These are phyloP conservation scores for Colletotrichum sp. DNA, from an alignment of 2,329 filamentous ascomycete species.

Conservation along the genomic window DNA sequence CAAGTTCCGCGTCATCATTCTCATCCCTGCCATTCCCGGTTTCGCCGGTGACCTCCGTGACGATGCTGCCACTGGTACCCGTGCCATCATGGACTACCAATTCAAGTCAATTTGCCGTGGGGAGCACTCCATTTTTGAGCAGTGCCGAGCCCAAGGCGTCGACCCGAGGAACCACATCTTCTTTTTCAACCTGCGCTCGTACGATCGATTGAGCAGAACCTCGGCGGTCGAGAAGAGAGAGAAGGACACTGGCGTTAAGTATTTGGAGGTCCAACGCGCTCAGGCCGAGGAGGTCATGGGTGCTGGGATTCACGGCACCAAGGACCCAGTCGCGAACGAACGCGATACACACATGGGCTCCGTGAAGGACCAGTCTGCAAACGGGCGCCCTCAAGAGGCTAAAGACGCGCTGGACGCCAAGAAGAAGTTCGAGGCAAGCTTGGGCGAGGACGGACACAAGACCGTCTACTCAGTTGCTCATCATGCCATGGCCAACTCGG, in stretches of 20 bases:
- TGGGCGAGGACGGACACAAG: slow-evolving; percentile 38
- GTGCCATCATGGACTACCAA: slow-evolving; percentile 98
- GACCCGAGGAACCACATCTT: slow-evolving; percentile 85
- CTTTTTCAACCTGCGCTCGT: slow-evolving; percentile 91
- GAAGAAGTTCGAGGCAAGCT: slow-evolving; percentile 56
- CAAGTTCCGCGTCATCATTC: slow-evolving; percentile 88
- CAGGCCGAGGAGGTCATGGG: slow-evolving; percentile 90
- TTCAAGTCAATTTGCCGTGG: slow-evolving; percentile 96
- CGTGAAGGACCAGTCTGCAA: slow-evolving; percentile 35
- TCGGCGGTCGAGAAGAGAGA: slow-evolving; percentile 76
- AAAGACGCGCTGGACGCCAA: slow-evolving; percentile 52
- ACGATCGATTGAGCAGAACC: slow-evolving; percentile 89
- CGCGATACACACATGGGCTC: slow-evolving; percentile 55
- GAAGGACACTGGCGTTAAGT: slow-evolving; percentile 80
- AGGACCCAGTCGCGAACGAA: slow-evolving; percentile 47
- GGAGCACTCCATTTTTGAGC: slow-evolving; percentile 87
- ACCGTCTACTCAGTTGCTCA: slow-evolving; percentile 66
- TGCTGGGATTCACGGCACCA: slow-evolving; percentile 68
- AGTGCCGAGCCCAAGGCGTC: slow-evolving; percentile 73
- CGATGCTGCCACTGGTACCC: slow-evolving; percentile 81
- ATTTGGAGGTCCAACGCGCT: slow-evolving; percentile 85
- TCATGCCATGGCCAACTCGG: slow-evolving; percentile 76
- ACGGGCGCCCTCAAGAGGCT: slow-evolving; percentile 29
- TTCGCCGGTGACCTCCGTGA: slow-evolving; percentile 91
- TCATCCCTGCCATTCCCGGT: slow-evolving; percentile 91